These are phyloP conservation scores for Buxus sempervirens DNA, from an alignment of 164 flowering plant species.

Conservation along the genomic window DNA sequence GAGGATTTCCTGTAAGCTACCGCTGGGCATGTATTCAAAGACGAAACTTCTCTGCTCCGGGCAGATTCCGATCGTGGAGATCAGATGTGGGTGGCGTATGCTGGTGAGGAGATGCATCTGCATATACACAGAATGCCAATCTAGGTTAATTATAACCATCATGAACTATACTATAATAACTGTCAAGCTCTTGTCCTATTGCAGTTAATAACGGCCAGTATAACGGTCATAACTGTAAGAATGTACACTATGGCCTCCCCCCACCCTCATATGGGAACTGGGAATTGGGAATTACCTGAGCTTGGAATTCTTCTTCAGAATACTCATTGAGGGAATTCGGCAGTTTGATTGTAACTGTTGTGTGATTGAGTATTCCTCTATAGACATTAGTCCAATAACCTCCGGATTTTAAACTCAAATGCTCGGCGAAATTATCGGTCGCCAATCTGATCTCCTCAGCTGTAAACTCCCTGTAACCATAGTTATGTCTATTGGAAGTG, in stretches of 20 bases:
- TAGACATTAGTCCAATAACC: slow-evolving; percentile 35
- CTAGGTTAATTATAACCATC: too few species aligned
- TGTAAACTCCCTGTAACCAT: slow-evolving; percentile 40
- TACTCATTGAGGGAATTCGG: slow-evolving; percentile 13
- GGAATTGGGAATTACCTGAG: slow-evolving; percentile 37
- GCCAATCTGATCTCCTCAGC: slow-evolving; percentile 46
- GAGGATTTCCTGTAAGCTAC: slow-evolving; percentile 44
- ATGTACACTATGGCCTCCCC: too few species aligned
- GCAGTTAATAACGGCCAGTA: too few species aligned
- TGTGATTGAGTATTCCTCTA: slow-evolving; percentile 36
- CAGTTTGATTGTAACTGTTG: slow-evolving; percentile 43
- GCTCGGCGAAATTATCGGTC: slow-evolving; percentile 44
- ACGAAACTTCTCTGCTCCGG: slow-evolving; percentile 40
- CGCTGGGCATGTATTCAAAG: slow-evolving; percentile 58
- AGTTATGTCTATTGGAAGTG: slow-evolving; percentile 18
- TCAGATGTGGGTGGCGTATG: slow-evolving; percentile 49
- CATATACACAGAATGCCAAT: background rate
- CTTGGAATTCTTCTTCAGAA: slow-evolving; percentile 33
- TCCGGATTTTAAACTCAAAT: slow-evolving; percentile 29
- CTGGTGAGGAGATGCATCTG: slow-evolving; percentile 41
- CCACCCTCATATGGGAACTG: too few species aligned
- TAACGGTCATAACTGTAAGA: too few species aligned
- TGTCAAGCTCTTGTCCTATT: too few species aligned
- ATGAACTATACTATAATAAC: too few species aligned
- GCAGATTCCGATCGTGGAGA: slow-evolving; percentile 53